Evolutionary conservation across 2,329 filamentous ascomycete genomes (phyloP), one percentile per base, ranked within the genome.

Genomic region (Fusarium nygamai): DNA sequence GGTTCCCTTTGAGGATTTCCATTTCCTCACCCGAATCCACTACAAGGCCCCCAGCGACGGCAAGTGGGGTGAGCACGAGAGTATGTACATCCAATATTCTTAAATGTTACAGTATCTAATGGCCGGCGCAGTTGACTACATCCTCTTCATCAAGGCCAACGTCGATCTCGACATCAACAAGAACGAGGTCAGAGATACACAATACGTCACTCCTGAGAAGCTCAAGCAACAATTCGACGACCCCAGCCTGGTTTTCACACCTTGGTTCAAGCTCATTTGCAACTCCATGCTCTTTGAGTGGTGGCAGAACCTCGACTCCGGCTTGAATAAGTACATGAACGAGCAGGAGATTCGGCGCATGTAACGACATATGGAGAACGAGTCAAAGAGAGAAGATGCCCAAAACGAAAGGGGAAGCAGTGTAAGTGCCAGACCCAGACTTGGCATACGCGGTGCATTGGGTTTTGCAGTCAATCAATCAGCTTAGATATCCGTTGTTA

Each of bases 261-360:
- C 96, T 3, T 99, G 96, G 96, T 99, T 99, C 88, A 98, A 98
- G 88, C 92, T 99, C 77, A 98, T 99, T 81, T 99, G 96, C 88
- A 89, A 98, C 83, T 95, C 94, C 56, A 95, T 98, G 94, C 90
- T 99, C 47, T 99, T 97, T 79, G 93, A 98, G 83, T 99, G 96
- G 96, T 99, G 96, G 96, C 87, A 92, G 80, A 91, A 93, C 84
- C 89, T 98, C 64, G 92, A 96, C 77, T 86, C 89, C 31, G 93
- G 93, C 16, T 87, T 98, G 76, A 93, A 97, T 69, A 92, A 94
- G 85, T 98, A 96, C 85, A 89, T 91, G 84, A 92, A 94, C 81
- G 95, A 98, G 87, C 90, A 91, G 81, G 88, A 93, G 81, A 98
- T 98, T 79, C 92, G 94, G 77, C 92, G 96, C 77, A 98, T 98